Base-by-base conservation (phyloP, 495 filamentous ascomycete species). In the Hyaloscypha hepaticicola region DNA sequence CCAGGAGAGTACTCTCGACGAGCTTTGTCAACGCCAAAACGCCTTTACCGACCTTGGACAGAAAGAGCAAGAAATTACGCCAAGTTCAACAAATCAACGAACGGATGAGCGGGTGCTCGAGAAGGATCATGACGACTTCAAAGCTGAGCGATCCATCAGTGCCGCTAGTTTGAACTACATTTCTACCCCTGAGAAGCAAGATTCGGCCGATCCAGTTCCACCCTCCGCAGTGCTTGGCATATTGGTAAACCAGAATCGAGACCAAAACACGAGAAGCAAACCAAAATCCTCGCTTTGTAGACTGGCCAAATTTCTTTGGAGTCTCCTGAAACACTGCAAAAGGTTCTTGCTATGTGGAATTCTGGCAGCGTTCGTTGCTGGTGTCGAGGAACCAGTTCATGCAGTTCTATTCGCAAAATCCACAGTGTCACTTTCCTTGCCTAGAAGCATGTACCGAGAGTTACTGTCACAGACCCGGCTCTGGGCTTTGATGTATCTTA, bases 401-500 rank as follows among this genome's bases (percentile, higher is more conserved):
- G 70, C 72, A 24, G 68, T 77, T 24, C 34, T 50, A 8, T 53
- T 24, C 64, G 88, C 5, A 76, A 84, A 2, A 87, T 66, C 62
- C 60, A 21, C 58, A 61, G 31, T 48, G 61, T 25, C 79, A 80
- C 27, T 69, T 74, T 60, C 85, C 14, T 2, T 33, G 24, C 27
- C 56, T 12, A 25, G 16, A 19, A 0, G 74, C 87, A 19, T 75
- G 73, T 24, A 75, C 75, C 50, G 82, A 82, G 0, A 79, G 85
- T 63, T 84, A 83, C 52, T 86, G 86, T 63, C 77, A 85, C n/a
- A 83, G 84, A 7, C 82, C 85, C 80, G 76, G 78, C 82, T 85
- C 66, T 83, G 72, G 31, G 78, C 78, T 0, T 72, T 80, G 8
- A 77, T 85, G 74, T 81, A 84, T 71, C 82, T 85, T 61, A 73